phyloP scores from a whole-genome alignment of 495 filamentous ascomycete species.

The Staphylotrichum tortipilum region DNA sequence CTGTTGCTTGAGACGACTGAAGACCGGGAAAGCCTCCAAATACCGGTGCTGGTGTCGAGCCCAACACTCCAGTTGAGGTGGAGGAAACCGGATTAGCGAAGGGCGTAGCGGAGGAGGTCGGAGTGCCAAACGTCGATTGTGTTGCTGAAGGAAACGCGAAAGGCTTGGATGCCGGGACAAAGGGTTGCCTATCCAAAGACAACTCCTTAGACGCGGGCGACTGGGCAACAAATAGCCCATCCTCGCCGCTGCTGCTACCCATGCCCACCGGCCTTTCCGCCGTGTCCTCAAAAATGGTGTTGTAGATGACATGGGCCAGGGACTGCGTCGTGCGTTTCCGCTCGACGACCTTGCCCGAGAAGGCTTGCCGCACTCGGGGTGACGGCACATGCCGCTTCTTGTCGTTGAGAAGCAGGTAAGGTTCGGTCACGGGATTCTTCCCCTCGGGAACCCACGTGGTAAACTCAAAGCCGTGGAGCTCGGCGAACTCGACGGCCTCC shows the following conservation, averaged over 20 bases:
- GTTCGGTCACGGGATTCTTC: constrained; percentile 33
- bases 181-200: neutral
- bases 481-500: constrained; percentile 60
- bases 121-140: neutral
- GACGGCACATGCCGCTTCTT: constrained; percentile 26
- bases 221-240: constrained; percentile 27
- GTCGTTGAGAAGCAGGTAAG: constrained; percentile 42
- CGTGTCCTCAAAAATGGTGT: constrained; percentile 34
- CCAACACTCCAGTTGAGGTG: neutral
- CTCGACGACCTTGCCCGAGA: constrained; percentile 39
- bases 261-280: neutral
- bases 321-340: constrained; percentile 36
- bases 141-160: neutral
- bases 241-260: neutral
- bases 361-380: constrained; percentile 34
- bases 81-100: too few species aligned
- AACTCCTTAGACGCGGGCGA: neutral
- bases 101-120: neutral
- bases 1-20: neutral
- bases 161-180: neutral
- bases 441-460: constrained; percentile 25
- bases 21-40: neutral
- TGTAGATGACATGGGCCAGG: constrained; percentile 36
- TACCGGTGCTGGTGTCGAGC: neutral
- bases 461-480: constrained; percentile 60